phyloP scores from a whole-genome alignment of 2,329 filamentous ascomycete species.

The Pseudogymnoascus destructans region DNA sequence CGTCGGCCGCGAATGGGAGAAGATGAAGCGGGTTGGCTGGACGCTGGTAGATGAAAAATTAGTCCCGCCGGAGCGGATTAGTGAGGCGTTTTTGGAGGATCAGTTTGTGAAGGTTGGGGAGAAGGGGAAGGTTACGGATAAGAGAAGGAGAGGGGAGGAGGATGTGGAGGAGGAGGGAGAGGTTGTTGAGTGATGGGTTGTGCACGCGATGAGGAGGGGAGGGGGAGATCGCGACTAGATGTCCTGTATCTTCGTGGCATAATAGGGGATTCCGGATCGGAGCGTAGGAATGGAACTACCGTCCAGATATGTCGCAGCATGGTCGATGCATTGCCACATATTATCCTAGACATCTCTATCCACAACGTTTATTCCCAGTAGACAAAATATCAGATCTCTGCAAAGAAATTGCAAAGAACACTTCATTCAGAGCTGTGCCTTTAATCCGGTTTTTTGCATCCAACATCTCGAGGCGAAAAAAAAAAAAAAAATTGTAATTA shows the following conservation, averaged over 20 bases:
- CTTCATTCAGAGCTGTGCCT: neutral
- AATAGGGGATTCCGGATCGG: neutral
- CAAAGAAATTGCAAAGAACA: neutral
- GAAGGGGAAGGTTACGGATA: neutral
- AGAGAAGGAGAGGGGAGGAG: neutral
- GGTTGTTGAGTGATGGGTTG: neutral
- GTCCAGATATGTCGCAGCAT: neutral
- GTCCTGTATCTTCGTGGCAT: neutral
- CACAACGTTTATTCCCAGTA: neutral
- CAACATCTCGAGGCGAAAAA: no score
- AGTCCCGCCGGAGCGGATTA: conserved; percentile 12
- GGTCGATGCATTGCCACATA: neutral
- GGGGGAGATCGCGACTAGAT: neutral
- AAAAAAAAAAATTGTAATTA: neutral
- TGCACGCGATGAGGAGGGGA: neutral
- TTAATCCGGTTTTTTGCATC: neutral
- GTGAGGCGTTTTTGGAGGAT: neutral
- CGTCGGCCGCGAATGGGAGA: conserved; percentile 56
- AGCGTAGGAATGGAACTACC: neutral
- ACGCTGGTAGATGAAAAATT: conserved; percentile 36
- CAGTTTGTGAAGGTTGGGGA: neutral
- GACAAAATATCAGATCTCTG: neutral
- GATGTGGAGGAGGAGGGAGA: neutral
- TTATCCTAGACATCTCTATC: neutral
- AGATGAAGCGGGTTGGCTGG: conserved; percentile 57